A percentile compares a stretch with the other conserved stretches of the same genome.
Conservation (phyloP, 305 asterid species). For the Fraxinus sp. region DNA sequence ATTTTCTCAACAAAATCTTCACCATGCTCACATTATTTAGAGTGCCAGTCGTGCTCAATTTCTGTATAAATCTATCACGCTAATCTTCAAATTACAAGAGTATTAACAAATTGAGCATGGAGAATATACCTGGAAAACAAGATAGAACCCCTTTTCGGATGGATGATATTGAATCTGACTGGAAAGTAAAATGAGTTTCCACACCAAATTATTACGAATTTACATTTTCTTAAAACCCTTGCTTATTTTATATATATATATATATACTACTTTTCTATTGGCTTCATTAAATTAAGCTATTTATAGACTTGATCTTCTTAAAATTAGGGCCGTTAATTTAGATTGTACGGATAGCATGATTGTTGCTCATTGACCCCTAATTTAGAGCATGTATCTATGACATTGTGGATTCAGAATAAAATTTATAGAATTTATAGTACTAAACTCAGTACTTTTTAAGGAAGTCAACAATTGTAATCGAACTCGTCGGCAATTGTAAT, state of each 20-base stretch:
- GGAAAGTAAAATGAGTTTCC: neutral
- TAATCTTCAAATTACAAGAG: neutral
- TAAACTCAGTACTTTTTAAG: too few species aligned
- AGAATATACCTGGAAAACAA: neutral
- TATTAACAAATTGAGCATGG: neutral
- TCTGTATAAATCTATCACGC: neutral
- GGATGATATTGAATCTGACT: neutral
- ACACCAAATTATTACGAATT: neutral
- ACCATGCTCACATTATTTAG: neutral
- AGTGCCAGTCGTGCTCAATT: neutral
- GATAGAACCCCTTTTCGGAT: neutral
- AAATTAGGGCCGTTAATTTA: too few species aligned
- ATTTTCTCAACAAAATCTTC: neutral
- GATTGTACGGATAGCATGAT: too few species aligned
- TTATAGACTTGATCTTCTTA: too few species aligned
- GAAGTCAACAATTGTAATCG: too few species aligned
- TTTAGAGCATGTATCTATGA: neutral
- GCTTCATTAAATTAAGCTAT: neutral
- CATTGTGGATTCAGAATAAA: neutral
- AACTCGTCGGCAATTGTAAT: too few species aligned
- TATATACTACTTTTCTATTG: neutral
- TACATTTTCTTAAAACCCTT: neutral
- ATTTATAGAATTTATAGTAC: too few species aligned
- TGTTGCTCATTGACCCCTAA: neutral
- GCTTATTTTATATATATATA: neutral